Percentiles rank a stretch among this genome's conserved stretches.
Conservation (phyloP, 1,284 basidiomycete species). For the Puccinia hordei region DNA sequence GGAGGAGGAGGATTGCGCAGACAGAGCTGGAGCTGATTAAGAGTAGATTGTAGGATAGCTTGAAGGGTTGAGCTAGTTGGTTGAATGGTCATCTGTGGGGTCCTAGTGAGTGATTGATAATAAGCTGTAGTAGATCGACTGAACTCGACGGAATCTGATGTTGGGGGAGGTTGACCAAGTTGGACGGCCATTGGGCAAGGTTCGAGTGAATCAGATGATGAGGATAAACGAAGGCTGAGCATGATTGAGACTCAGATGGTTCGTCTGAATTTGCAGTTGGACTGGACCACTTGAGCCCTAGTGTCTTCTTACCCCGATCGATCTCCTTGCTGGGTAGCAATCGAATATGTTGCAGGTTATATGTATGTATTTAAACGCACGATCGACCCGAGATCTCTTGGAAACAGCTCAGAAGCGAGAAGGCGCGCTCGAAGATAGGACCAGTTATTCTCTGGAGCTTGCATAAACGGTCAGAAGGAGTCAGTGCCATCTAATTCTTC, state of each 20-base stretch:
- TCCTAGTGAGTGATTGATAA: background rate
- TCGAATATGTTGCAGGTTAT: too few relatives aligned
- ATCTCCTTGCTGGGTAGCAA: too few relatives aligned
- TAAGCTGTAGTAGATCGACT: conserved; percentile 10
- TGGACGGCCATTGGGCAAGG: background rate
- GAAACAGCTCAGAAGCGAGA: too few relatives aligned
- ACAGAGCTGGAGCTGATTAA: background rate
- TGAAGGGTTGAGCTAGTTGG: background rate
- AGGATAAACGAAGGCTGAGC: background rate
- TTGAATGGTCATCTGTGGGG: background rate
- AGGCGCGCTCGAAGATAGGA: too few relatives aligned
- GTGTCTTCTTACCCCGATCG: too few relatives aligned
- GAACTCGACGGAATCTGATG: background rate
- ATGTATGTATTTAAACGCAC: too few relatives aligned
- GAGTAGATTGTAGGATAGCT: background rate
- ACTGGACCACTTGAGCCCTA: too few relatives aligned
- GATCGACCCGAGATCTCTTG: too few relatives aligned
- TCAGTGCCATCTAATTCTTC: too few relatives aligned
- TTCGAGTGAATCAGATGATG: background rate
- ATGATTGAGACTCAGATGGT: background rate
- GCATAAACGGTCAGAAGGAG: too few relatives aligned
- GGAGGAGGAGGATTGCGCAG: background rate
- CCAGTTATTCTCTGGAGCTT: too few relatives aligned
- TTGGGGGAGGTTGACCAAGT: background rate
- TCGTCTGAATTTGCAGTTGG: too few relatives aligned